Percentiles rank a stretch among this genome's conserved stretches.
These are phyloP conservation scores for Pyrenochaeta sp. DNA, from an alignment of 2,329 filamentous ascomycete genomes.

Conservation along the genomic window DNA sequence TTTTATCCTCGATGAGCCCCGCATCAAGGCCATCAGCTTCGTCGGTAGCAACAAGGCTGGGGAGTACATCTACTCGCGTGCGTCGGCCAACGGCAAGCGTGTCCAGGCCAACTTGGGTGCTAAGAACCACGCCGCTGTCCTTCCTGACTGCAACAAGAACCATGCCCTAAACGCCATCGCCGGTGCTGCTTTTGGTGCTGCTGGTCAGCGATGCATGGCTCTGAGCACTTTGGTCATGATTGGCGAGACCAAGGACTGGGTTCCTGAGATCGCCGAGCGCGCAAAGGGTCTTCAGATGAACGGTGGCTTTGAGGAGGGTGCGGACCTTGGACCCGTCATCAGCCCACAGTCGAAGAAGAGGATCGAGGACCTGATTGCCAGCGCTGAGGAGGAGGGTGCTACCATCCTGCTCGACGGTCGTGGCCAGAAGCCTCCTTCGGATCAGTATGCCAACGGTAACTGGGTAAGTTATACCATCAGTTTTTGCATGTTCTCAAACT, in stretches of 20 bases:
- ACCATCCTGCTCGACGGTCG: conserved; percentile 84
- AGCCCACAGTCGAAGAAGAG: conserved; percentile 79
- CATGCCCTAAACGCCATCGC: conserved; percentile 85
- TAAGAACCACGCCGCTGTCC: conserved; percentile 86
- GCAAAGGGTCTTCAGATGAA: conserved; percentile 78
- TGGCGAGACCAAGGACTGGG: conserved; percentile 84
- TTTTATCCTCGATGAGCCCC: conserved; percentile 84
- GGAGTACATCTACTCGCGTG: conserved; percentile 83
- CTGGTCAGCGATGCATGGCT: conserved; percentile 87
- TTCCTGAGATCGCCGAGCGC: conserved; percentile 77
- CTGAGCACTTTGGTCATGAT: conserved; percentile 84
- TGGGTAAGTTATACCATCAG: conserved; percentile 60
- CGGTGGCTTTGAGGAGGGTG: conserved; percentile 81
- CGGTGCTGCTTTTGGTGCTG: conserved; percentile 84
- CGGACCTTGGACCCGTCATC: conserved; percentile 84
- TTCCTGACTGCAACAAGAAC: conserved; percentile 91
- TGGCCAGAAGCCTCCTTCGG: conserved; percentile 72
- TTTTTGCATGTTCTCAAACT: conserved; percentile 12
- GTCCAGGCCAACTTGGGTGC: conserved; percentile 88
- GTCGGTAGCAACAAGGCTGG: conserved; percentile 88
- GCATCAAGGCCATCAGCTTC: conserved; percentile 87
- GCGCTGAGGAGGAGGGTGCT: conserved; percentile 81
- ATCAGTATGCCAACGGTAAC: conserved; percentile 85
- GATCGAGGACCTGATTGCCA: conserved; percentile 78
- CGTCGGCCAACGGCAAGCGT: conserved; percentile 85